Conservation (phyloP, 164 flowering plant species). For the Stephania cephalantha region DNA sequence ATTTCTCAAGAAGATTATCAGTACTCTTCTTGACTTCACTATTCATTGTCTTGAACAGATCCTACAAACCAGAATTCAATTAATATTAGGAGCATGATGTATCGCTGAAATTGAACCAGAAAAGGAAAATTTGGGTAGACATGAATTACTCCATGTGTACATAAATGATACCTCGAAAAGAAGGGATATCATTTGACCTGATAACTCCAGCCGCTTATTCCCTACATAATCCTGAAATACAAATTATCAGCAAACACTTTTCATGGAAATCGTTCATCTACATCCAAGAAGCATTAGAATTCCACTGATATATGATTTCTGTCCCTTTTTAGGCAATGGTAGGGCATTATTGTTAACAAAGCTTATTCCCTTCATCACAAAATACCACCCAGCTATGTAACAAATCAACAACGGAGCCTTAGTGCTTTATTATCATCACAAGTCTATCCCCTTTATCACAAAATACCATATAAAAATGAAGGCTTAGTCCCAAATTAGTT, state of each 20-base stretch:
- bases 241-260: neutral
- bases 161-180: constrained; percentile 70
- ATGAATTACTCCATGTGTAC: neutral
- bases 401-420: too few species aligned
- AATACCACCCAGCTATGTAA: too few species aligned
- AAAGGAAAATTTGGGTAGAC: neutral
- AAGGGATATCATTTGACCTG: constrained; percentile 80
- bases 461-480: too few species aligned
- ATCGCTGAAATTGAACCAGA: neutral
- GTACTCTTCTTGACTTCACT: constrained; percentile 25
- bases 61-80: constrained; percentile 33
- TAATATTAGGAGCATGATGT: neutral
- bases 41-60: constrained; percentile 83
- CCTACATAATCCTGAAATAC: constrained; percentile 86
- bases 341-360: too few species aligned
- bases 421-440: too few species aligned
- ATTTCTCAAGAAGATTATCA: constrained; percentile 33
- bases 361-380: too few species aligned
- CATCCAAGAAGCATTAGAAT: neutral
- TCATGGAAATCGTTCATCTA: neutral
- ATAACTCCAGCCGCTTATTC: constrained; percentile 88
- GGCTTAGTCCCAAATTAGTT: too few species aligned
- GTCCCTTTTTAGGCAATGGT: neutral
- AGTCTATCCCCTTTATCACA: too few species aligned
- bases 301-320: neutral